These are phyloP conservation scores for Macrocystidia cucumis DNA, from an alignment of 1,284 basidiomycete genomes.

Conservation along the genomic window DNA sequence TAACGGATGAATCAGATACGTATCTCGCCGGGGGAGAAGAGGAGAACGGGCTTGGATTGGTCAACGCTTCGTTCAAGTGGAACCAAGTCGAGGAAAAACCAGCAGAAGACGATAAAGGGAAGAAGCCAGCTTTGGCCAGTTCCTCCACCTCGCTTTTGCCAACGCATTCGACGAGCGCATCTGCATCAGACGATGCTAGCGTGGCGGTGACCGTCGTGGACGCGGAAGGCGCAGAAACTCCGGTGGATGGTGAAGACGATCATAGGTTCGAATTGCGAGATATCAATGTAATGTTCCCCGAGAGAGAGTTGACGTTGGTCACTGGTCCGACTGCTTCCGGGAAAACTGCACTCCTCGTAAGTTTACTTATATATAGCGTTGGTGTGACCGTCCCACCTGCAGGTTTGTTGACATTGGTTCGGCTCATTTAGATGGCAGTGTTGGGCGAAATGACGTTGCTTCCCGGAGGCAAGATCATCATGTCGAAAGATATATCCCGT, in stretches of 20 bases:
- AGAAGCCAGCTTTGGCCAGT: constrained; percentile 1
- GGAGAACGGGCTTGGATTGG: constrained; percentile 49
- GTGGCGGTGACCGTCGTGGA: constrained; percentile 8
- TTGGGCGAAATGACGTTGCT: constrained; percentile 58
- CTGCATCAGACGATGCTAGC: constrained; percentile 14
- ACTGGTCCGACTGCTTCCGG: constrained; percentile 75
- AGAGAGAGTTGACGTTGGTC: constrained; percentile 55
- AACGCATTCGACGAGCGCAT: no score
- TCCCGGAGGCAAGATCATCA: constrained; percentile 38
- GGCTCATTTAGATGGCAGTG: constrained; percentile 44
- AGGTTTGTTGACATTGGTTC: constrained; percentile 4
- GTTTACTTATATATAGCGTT: constrained; percentile 13
- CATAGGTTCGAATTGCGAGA: constrained; percentile 59
- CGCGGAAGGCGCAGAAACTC: constrained; percentile 6
- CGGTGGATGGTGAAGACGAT: constrained; percentile 22
- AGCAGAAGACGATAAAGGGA: constrained; percentile 15
- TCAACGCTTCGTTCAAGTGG: constrained; percentile 66
- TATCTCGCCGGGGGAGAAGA: constrained; percentile 16
- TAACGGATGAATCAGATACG: constrained; percentile 18
- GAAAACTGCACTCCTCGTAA: constrained; percentile 67
- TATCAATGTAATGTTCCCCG: constrained; percentile 62
- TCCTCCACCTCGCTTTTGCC: no score
- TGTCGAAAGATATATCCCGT: constrained; percentile 55
- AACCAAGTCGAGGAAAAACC: constrained; percentile 45
- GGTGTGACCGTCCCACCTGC: no score